Percentiles rank a stretch among this genome's conserved stretches.
Conservation (phyloP, 2,329 filamentous ascomycete species). For the Phyllosticta citribraziliensis region DNA sequence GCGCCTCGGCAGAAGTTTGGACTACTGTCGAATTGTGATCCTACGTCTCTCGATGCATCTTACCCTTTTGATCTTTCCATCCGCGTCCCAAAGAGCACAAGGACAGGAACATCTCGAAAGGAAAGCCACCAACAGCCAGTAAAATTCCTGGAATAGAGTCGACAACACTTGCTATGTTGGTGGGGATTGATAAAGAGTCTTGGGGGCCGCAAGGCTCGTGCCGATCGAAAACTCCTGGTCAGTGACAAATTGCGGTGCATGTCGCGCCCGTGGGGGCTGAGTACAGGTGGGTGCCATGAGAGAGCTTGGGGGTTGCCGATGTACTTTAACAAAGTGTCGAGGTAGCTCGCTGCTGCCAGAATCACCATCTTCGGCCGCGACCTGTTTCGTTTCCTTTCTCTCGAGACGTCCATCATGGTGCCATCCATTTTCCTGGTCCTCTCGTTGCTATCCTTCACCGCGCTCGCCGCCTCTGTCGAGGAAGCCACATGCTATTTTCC, state of each 20-base stretch:
- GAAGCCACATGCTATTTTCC: slow-evolving; percentile 5
- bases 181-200: too few species aligned
- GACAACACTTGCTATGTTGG: too few species aligned
- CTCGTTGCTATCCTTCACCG: not conserved
- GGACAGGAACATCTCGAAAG: too few species aligned
- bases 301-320: not conserved
- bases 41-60: not conserved
- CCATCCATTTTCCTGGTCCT: not conserved
- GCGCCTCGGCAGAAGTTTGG: not conserved
- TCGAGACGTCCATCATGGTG: not conserved
- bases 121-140: too few species aligned
- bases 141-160: too few species aligned
- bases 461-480: not conserved
- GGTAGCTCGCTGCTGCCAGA: not conserved
- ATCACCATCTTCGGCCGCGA: not conserved
- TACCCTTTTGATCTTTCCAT: not conserved
- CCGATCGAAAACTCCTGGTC: too few species aligned
- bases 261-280: not conserved
- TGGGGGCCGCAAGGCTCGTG: too few species aligned
- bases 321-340: not conserved
- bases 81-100: not conserved
- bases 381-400: not conserved
- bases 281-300: not conserved
- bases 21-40: not conserved
- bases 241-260: too few species aligned